Conservation (phyloP, 805 yeast genomes). For the Kazachstania kunashirensis region DNA sequence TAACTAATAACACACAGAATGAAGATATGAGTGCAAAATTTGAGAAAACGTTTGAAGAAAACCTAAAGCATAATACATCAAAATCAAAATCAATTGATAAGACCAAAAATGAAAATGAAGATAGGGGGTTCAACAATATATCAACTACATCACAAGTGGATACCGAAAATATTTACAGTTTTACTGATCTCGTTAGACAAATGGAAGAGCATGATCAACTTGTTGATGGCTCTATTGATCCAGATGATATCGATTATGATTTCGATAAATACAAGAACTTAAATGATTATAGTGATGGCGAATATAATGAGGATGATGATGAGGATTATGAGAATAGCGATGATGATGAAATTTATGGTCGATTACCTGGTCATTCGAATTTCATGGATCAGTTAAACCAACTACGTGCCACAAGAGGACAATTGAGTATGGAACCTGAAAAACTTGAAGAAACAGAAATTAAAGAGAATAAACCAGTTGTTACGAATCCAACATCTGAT, state of each 20-base stretch:
- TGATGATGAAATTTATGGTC: slow-evolving; percentile 8
- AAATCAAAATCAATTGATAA: not conserved
- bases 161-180: slow-evolving; percentile 23
- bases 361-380: slow-evolving; percentile 18
- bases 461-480: not conserved
- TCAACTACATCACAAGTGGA: no score
- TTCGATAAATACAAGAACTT: slow-evolving; percentile 13
- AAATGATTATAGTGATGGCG: slow-evolving; percentile 11
- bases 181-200: slow-evolving; percentile 27
- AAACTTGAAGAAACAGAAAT: not conserved
- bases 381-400: slow-evolving; percentile 22
- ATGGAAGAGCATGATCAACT: slow-evolving; percentile 25
- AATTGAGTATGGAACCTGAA: not conserved
- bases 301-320: slow-evolving; percentile 16
- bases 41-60: not conserved
- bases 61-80: slow-evolving; percentile 1
- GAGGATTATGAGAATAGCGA: slow-evolving; percentile 15
- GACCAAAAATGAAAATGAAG: no score
- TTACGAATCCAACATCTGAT: not conserved
- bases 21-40: slow-evolving; percentile 11
- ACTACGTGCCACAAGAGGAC: slow-evolving; percentile 9
- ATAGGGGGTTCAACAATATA: no score
- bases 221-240: slow-evolving; percentile 18
- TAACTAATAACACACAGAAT: slow-evolving; percentile 6
- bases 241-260: slow-evolving; percentile 17